These are phyloP conservation scores for Streptanthus diversifolius DNA, from an alignment of 345 rosid species.

Conservation along the genomic window DNA sequence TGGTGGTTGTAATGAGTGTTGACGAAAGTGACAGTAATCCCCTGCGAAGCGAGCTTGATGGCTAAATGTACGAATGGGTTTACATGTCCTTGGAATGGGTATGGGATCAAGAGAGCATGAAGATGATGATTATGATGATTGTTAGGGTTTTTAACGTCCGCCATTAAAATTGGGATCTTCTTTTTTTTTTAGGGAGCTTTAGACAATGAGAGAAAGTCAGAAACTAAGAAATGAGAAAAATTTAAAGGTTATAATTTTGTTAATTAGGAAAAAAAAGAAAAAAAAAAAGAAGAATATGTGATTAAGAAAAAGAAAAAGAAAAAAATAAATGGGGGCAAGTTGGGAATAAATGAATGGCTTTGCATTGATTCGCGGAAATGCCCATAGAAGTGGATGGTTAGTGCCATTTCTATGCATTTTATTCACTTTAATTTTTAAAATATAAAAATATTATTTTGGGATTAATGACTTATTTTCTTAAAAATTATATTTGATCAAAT, in stretches of 20 bases:
- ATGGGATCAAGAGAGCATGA: conserved; percentile 59
- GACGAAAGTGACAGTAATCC: conserved; percentile 70
- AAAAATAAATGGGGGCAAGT: conserved; percentile 29
- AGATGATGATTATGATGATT: conserved; percentile 27
- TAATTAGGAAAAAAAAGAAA: neutral
- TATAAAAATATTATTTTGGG: neutral
- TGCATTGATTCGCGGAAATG: conserved; percentile 42
- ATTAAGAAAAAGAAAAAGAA: conserved; percentile 22
- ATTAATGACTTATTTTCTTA: neutral
- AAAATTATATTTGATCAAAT: neutral
- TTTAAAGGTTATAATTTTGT: conserved; percentile 14
- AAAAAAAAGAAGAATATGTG: conserved; percentile 4
- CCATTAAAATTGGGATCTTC: conserved; percentile 27
- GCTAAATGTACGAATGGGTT: conserved; percentile 67
- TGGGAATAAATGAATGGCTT: conserved; percentile 37
- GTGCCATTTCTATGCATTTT: conserved; percentile 28
- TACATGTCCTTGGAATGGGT: conserved; percentile 83
- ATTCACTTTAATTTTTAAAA: neutral
- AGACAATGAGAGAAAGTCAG: conserved; percentile 3
- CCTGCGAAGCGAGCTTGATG: conserved; percentile 66
- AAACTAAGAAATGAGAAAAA: conserved; percentile 11
- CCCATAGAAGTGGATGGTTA: conserved; percentile 39
- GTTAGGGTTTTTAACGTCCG: conserved; percentile 28
- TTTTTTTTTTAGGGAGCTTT: neutral
- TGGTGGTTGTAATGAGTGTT: conserved; percentile 63